Conservation (phyloP, 2,329 filamentous ascomycete genomes). For the Nemania sp. region DNA sequence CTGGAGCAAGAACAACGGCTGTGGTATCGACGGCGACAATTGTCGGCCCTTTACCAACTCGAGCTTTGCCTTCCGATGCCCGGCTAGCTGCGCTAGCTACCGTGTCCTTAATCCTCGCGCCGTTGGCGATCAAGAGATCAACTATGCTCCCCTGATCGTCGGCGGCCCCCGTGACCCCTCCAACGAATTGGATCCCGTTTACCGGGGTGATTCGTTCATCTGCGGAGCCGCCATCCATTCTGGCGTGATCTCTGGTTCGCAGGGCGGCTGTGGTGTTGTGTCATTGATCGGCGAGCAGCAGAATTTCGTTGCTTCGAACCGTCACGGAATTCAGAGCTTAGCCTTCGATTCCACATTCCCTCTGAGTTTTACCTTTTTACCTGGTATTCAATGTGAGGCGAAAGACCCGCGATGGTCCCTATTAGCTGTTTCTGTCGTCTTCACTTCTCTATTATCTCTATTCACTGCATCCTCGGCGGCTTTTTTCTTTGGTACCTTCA, state of each 20-base stretch:
- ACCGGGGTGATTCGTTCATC: slow-evolving; percentile 88
- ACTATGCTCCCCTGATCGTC: slow-evolving; percentile 67
- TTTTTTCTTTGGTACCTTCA: slow-evolving; percentile 84
- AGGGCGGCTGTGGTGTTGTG: slow-evolving; percentile 82
- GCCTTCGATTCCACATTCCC: slow-evolving; percentile 89
- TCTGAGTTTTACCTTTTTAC: slow-evolving; percentile 77
- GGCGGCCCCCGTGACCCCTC: slow-evolving; percentile 61
- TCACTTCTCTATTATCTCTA: slow-evolving; percentile 76
- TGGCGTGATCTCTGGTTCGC: slow-evolving; percentile 70
- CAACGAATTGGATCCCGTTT: slow-evolving; percentile 57
- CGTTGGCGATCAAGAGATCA: slow-evolving; percentile 69
- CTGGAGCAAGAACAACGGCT: slow-evolving; percentile 71
- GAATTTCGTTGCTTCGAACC: slow-evolving; percentile 64
- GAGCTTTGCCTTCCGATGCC: slow-evolving; percentile 74
- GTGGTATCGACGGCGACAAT: slow-evolving; percentile 72
- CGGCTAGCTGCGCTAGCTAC: slow-evolving; percentile 69
- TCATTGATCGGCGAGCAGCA: slow-evolving; percentile 69
- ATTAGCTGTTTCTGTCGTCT: slow-evolving; percentile 78
- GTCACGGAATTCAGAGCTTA: slow-evolving; percentile 76
- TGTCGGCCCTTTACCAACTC: slow-evolving; percentile 75
- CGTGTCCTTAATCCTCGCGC: slow-evolving; percentile 72
- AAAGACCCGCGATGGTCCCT: slow-evolving; percentile 83
- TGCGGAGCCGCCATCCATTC: slow-evolving; percentile 85
- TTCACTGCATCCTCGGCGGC: slow-evolving; percentile 77
- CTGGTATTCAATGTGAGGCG: slow-evolving; percentile 66